These are phyloP conservation scores for Diaporthe ampelina DNA, from an alignment of 2,329 filamentous ascomycete species.

Conservation along the genomic window DNA sequence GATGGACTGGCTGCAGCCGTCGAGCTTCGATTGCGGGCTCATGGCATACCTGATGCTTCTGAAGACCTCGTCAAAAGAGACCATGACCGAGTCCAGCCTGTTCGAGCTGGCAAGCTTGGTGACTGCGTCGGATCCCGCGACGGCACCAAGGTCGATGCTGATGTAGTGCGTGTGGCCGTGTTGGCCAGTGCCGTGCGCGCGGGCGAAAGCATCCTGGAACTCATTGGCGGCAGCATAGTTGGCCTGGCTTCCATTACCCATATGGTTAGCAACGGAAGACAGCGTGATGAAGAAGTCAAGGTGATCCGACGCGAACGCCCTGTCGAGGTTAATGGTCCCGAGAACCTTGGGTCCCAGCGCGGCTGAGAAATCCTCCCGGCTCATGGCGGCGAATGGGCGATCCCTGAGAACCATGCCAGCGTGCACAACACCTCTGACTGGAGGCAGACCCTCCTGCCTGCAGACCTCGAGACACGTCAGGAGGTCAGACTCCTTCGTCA, in stretches of 20 bases:
- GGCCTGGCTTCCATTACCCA: slow-evolving; percentile 53
- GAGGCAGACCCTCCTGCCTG: slow-evolving; percentile 44
- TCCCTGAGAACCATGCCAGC: slow-evolving; percentile 56
- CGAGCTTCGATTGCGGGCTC: slow-evolving; percentile 41
- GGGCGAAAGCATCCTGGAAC: slow-evolving; percentile 49
- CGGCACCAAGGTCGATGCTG: slow-evolving; percentile 34
- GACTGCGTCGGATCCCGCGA: slow-evolving; percentile 30
- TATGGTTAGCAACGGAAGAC: slow-evolving; percentile 54
- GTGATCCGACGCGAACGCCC: slow-evolving; percentile 12
- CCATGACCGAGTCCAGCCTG: slow-evolving; percentile 28
- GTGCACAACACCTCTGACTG: slow-evolving; percentile 59
- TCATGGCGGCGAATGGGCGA: slow-evolving; percentile 31
- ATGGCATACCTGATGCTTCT: slow-evolving; percentile 45
- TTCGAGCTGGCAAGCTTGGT: not conserved
- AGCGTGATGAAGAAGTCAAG: slow-evolving; percentile 58
- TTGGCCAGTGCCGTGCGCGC: not conserved
- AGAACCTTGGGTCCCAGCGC: slow-evolving; percentile 41
- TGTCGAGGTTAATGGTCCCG: slow-evolving; percentile 46
- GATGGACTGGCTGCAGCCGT: slow-evolving; percentile 43
- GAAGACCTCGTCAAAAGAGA: slow-evolving; percentile 46
- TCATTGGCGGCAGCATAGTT: slow-evolving; percentile 57
- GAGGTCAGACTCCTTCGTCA: slow-evolving; percentile 45
- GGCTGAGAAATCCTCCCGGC: slow-evolving; percentile 24
- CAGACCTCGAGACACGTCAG: slow-evolving; percentile 35
- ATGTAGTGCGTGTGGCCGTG: slow-evolving; percentile 33